phyloP scores from a whole-genome alignment of 768 basidiomycete genomes.

The Suillus subaureus region DNA sequence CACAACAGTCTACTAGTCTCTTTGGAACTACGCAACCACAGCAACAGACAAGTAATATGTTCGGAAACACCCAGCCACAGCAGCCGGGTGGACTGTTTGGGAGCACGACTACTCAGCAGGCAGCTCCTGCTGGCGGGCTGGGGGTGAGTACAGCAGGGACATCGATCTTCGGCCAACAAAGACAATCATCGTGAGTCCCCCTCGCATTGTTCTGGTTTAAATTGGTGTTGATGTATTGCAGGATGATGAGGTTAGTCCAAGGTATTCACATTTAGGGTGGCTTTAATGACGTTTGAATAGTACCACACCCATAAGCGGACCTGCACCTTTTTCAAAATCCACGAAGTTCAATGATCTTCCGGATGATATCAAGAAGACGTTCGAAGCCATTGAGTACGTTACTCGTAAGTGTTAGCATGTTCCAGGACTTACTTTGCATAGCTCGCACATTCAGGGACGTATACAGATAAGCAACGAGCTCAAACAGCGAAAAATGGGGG shows the following conservation, averaged over 20 bases:
- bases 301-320: conserved; percentile 31
- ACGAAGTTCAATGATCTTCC: conserved; percentile 87
- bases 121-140: conserved; percentile 10
- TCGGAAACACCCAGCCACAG: conserved; percentile 22
- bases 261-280: neutral
- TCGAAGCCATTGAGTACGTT: conserved; percentile 74
- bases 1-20: conserved; percentile 20
- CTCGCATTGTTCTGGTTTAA: neutral
- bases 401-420: conserved; percentile 3
- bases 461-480: conserved; percentile 81
- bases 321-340: conserved; percentile 40
- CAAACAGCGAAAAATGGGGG: conserved; percentile 73
- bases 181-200: conserved; percentile 33
- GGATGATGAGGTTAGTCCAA: conserved; percentile 30
- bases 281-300: conserved; percentile 15
- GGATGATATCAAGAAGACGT: conserved; percentile 60
- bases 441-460: conserved; percentile 73
- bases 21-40: conserved; percentile 24
- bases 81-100: conserved; percentile 30
- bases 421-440: conserved; percentile 30
- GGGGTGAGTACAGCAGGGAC: conserved; percentile 9
- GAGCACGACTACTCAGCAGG: conserved; percentile 13
- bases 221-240: conserved; percentile 8
- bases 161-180: conserved; percentile 31
- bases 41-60: conserved; percentile 22